phyloP scores from a whole-genome alignment of 495 filamentous ascomycete genomes.

The Penicillium taxi region DNA sequence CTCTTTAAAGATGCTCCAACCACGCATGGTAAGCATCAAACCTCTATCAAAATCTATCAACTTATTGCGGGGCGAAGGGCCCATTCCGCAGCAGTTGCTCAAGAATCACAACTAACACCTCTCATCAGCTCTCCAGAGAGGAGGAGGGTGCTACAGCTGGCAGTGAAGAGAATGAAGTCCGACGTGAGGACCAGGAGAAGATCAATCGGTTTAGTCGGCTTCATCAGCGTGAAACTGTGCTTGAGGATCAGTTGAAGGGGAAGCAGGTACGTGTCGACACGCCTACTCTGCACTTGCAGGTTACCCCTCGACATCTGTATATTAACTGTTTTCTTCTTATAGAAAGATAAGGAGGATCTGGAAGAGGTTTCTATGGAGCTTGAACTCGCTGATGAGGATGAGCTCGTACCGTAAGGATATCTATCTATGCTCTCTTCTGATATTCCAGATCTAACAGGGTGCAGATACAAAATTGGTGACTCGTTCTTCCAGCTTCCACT shows the following conservation, averaged over 20 bases:
- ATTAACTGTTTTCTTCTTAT: too few relatives aligned
- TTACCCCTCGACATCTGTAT: too few relatives aligned
- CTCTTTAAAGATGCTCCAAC: slow-evolving; percentile 27
- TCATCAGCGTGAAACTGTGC: slow-evolving; percentile 69
- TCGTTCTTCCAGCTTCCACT: slow-evolving; percentile 84
- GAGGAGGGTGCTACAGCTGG: slow-evolving; percentile 65
- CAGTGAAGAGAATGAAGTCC: slow-evolving; percentile 78
- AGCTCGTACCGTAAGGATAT: slow-evolving; percentile 67
- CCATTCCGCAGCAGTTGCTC: too few relatives aligned
- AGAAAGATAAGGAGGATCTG: slow-evolving; percentile 98
- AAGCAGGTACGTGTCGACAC: slow-evolving; percentile 72
- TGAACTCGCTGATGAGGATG: slow-evolving; percentile 92
- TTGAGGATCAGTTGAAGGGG: slow-evolving; percentile 73
- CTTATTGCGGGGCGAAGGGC: too few relatives aligned
- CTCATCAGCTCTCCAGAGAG: slow-evolving; percentile 73
- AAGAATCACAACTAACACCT: neutral
- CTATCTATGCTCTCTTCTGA: neutral
- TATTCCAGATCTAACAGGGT: neutral
- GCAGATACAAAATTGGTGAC: slow-evolving; percentile 92
- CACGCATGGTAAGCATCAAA: slow-evolving; percentile 31
- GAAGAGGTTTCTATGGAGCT: slow-evolving; percentile 87
- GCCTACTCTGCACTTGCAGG: too few relatives aligned
- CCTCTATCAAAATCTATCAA: too few relatives aligned
- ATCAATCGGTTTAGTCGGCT: slow-evolving; percentile 97
- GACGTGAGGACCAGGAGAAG: slow-evolving; percentile 94